Percentiles rank a stretch among this genome's conserved stretches.
These are phyloP conservation scores for carrot (Daucus carota) DNA, from an alignment of 129 eudicot genomes.

Conservation along the genomic window DNA sequence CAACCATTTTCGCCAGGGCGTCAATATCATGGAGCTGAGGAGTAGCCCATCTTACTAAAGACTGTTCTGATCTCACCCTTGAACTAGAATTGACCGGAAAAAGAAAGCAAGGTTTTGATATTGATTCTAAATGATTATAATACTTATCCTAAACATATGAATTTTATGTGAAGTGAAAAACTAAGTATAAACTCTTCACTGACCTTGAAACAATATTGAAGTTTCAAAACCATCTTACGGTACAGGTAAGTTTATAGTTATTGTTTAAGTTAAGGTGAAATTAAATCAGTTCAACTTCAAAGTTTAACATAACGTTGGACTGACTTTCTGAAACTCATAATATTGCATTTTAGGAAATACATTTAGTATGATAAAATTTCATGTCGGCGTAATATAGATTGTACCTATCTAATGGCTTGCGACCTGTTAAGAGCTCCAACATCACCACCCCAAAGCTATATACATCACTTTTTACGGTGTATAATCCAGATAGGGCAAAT, in stretches of 20 bases:
- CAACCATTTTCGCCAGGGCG: constrained; percentile 88
- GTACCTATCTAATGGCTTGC: constrained; percentile 91
- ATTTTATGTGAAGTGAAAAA: not conserved
- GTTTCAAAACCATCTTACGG: not conserved
- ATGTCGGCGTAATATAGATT: not conserved
- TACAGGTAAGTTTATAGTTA: not conserved
- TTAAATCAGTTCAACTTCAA: not conserved
- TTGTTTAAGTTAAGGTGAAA: not conserved
- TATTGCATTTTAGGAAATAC: not conserved
- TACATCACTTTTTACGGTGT: constrained; percentile 80
- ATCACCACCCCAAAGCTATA: constrained; percentile 96
- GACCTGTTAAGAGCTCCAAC: constrained; percentile 91
- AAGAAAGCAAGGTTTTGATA: not conserved
- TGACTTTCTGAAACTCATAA: not conserved
- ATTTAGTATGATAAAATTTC: not conserved
- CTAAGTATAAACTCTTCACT: not conserved
- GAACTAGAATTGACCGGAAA: constrained; percentile 29
- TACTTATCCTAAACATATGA: not conserved
- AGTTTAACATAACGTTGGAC: not conserved
- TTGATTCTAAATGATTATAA: not conserved
- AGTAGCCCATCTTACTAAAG: constrained; percentile 91
- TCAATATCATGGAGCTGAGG: constrained; percentile 99
- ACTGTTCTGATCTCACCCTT: constrained; percentile 79
- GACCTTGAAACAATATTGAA: not conserved
- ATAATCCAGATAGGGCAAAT: constrained; percentile 88